Percentiles rank a stretch among this genome's conserved stretches.
These are phyloP conservation scores for Stenogyne calaminthoides DNA, from an alignment of 305 asterid species.

Conservation along the genomic window DNA sequence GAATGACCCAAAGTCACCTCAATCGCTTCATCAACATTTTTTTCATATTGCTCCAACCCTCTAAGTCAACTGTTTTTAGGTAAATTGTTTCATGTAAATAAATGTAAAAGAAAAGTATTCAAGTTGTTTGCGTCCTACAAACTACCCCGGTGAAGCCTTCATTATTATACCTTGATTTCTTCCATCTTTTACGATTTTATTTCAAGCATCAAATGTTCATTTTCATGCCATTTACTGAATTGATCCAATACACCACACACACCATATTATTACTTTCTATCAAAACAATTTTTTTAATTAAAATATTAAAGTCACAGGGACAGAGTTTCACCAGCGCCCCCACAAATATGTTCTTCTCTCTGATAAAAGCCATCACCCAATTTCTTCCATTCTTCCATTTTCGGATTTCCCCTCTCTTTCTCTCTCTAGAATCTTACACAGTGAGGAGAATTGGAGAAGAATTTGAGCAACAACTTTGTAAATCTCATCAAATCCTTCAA, in stretches of 20 bases:
- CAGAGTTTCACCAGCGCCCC: conserved; percentile 26
- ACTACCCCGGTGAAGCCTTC: conserved; percentile 15
- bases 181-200: background rate
- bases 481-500: conserved; percentile 25
- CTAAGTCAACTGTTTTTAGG: conserved; percentile 18
- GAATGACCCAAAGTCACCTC: background rate
- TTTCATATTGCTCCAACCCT: background rate
- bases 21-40: background rate
- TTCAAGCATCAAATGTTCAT: background rate
- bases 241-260: conserved; percentile 8
- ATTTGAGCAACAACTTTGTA: background rate
- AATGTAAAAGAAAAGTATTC: conserved; percentile 3
- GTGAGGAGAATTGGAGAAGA: background rate
- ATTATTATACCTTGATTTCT: conserved; percentile 20
- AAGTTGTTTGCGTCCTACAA: conserved; percentile 29
- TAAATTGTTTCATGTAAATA: conserved; percentile 6
- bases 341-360: conserved; percentile 16
- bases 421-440: conserved; percentile 28
- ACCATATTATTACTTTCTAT: background rate
- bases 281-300: background rate
- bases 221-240: conserved; percentile 9
- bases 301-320: background rate
- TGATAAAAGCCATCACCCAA: conserved; percentile 23
- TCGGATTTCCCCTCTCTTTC: background rate
- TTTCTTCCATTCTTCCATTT: background rate